These are phyloP conservation scores for Saprolegnia parasitica DNA, from an alignment of 352 stramenopile genomes.

Conservation along the genomic window DNA sequence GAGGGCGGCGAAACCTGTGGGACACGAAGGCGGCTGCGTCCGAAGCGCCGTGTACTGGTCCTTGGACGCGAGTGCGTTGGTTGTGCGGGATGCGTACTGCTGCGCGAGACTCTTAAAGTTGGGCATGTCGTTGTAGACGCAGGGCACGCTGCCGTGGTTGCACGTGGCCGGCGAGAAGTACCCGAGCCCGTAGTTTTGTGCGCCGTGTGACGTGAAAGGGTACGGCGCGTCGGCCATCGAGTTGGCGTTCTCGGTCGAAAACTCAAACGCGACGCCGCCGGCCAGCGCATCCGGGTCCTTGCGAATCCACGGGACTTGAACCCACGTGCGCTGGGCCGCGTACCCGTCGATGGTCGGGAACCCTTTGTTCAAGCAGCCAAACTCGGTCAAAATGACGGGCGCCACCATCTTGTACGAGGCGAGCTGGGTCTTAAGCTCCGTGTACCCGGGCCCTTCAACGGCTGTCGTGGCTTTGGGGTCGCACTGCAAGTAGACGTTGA, in stretches of 20 bases:
- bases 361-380: conserved; percentile 56
- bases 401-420: conserved; percentile 61
- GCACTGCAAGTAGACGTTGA: conserved; percentile 78
- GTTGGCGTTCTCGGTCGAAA: conserved; percentile 74
- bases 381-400: conserved; percentile 75
- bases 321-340: conserved; percentile 68
- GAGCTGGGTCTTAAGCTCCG: neutral
- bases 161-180: conserved; percentile 67
- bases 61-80: neutral
- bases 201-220: conserved; percentile 58
- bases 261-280: conserved; percentile 73
- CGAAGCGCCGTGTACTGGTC: neutral
- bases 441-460: conserved; percentile 23
- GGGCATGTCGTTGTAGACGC: conserved; percentile 53
- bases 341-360: conserved; percentile 57
- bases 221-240: conserved; percentile 48
- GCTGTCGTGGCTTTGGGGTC: conserved; percentile 35
- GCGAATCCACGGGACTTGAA: conserved; percentile 63
- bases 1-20: neutral
- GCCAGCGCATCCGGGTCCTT: conserved; percentile 54
- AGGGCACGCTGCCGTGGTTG: conserved; percentile 43
- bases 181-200: conserved; percentile 72
- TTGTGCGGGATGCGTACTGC: conserved; percentile 31
- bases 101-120: conserved; percentile 57
- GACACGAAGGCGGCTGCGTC: neutral